A percentile compares a stretch with the other conserved stretches of the same genome.
Evolutionary conservation across 2,329 filamentous ascomycete species (phyloP).

Genomic region (Diaporthe sp.): DNA sequence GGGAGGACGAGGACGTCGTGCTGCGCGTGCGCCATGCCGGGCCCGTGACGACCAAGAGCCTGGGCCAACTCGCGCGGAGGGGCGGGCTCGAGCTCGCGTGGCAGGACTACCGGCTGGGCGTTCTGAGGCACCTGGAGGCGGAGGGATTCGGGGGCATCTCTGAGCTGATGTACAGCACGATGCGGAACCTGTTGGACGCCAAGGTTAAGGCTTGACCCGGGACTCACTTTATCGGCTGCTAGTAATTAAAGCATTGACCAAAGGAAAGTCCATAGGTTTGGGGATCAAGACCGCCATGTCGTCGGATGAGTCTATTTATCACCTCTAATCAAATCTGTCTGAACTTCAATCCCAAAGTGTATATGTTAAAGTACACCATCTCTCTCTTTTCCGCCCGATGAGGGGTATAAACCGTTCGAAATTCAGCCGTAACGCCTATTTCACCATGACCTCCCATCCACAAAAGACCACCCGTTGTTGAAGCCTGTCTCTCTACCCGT

Average conservation of each 20-base stretch:
- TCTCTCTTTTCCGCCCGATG: conserved; percentile 6
- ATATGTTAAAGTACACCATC: conserved; percentile 19
- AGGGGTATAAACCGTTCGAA: conserved; percentile 15
- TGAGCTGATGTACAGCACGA: conserved; percentile 82
- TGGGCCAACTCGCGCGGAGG: conserved; percentile 70
- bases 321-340: neutral
- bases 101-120: conserved; percentile 80
- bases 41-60: conserved; percentile 75
- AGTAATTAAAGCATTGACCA: neutral
- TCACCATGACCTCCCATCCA: neutral
- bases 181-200: conserved; percentile 75
- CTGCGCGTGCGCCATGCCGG: conserved; percentile 67
- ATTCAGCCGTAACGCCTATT: conserved; percentile 26
- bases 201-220: conserved; percentile 41
- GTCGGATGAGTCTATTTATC: neutral
- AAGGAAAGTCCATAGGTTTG: neutral
- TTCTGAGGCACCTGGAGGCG: conserved; percentile 74
- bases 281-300: no score
- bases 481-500: neutral
- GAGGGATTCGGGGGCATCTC: conserved; percentile 74
- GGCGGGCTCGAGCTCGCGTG: conserved; percentile 76
- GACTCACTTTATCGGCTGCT: neutral
- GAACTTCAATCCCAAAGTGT: neutral
- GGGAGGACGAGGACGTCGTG: conserved; percentile 52
- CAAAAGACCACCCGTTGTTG: conserved; percentile 14